These are phyloP conservation scores for Ophiocordyceps unilateralis DNA, from an alignment of 2,329 filamentous ascomycete species.

Conservation along the genomic window DNA sequence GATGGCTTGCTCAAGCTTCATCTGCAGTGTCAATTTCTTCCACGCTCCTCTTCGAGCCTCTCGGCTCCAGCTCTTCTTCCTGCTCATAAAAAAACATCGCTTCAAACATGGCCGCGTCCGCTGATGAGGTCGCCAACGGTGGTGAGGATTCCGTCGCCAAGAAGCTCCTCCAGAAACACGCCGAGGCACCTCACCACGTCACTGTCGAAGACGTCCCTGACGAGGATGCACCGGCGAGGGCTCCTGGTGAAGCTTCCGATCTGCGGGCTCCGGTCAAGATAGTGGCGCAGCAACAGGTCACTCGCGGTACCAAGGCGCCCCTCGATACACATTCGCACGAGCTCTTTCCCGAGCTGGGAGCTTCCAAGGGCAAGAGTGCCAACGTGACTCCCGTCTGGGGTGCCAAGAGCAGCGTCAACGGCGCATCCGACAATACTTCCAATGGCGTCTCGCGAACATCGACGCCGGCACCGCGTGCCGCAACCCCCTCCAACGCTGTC, in stretches of 20 bases:
- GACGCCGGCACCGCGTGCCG: slow-evolving; percentile 43
- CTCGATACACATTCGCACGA: slow-evolving; percentile 82
- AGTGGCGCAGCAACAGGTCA: slow-evolving; percentile 50
- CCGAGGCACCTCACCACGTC: slow-evolving; percentile 34
- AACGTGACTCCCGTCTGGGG: slow-evolving; percentile 63
- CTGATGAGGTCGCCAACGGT: slow-evolving; percentile 16
- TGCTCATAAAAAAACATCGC: not conserved
- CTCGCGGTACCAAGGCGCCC: slow-evolving; percentile 20
- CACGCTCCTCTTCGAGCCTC: not conserved
- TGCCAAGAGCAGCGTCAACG: slow-evolving; percentile 41
- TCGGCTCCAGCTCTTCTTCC: not conserved
- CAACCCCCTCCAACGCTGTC: slow-evolving; percentile 18
- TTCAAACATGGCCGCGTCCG: slow-evolving; percentile 18
- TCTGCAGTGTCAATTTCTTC: not conserved
- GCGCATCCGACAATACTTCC: slow-evolving; percentile 32
- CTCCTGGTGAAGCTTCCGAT: slow-evolving; percentile 27
- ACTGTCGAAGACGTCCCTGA: slow-evolving; percentile 71
- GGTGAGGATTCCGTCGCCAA: slow-evolving; percentile 37
- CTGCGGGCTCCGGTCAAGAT: slow-evolving; percentile 39
- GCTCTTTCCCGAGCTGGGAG: slow-evolving; percentile 81
- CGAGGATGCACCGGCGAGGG: slow-evolving; percentile 50
- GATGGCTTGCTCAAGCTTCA: not conserved
- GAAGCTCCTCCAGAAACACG: slow-evolving; percentile 48
- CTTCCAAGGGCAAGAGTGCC: slow-evolving; percentile 46
- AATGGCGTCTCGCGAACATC: slow-evolving; percentile 42